Base-by-base conservation (phyloP, 2,329 filamentous ascomycete genomes). In the Stagonosporopsis cucurbitacearum region DNA sequence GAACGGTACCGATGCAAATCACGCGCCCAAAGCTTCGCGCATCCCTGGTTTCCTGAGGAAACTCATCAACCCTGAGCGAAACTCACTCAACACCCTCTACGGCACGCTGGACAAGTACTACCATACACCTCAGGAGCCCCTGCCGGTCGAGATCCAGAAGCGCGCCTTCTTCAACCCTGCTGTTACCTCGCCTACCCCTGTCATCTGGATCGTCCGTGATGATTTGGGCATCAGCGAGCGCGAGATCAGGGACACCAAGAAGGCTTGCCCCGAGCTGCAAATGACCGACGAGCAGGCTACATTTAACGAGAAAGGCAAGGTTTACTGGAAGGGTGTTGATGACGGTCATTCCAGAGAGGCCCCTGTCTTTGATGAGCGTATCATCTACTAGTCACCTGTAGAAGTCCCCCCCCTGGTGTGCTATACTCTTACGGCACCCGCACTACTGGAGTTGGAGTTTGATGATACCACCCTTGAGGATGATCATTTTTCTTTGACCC, bases 121-220 rank as follows among this genome's bases (percentile, higher is more conserved):
- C 66, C 66, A 71, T 59, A 52, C 58, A 15, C 62, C 70, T 44
- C 65, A 75, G 54, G 50, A 71, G 50, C 59, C 70, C 33, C 67
- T 75, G 50, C 65, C 68, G 25, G 54, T 69, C 22, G 65, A 75
- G 55, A 58, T 79, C 32, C 71, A 72, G 35, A 72, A 75, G 51
- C 73, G 77, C 37, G 79, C 79, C 4, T 82, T 75, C 63, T 70
- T 77, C 45, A 75, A 79, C 44, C 79, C 79, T 2, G 77, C 76
- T 0, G 71, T 82, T 32, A 79, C 73, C 0, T 73, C 70, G 15
- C 73, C 77, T 44, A 77, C 74, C 1, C 79, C 79, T 2, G 74
- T 75, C 13, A 54, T 81, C 13, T 82, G 80, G 80, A 77, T 81
- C 17, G 77, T 78, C 0, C 66, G 66, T 13, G 80, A 82, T 55